These are phyloP conservation scores for Pichia sp. DNA, from an alignment of 1,139 yeast species.

Conservation along the genomic window DNA sequence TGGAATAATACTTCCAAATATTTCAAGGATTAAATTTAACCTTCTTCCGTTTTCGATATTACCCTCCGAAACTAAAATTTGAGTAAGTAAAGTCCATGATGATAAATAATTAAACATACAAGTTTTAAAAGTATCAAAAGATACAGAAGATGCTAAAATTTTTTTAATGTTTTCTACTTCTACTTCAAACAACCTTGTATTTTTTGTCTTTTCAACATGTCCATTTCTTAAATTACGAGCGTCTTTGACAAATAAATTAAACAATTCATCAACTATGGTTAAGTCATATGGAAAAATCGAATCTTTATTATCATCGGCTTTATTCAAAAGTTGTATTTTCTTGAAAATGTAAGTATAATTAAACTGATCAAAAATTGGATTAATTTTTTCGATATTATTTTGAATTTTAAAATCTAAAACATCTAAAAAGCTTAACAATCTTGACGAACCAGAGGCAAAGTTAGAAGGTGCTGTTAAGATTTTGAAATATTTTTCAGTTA, in stretches of 20 bases:
- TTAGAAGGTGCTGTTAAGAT: constrained; percentile 45
- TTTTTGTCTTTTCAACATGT: constrained; percentile 12
- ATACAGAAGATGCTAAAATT: constrained; percentile 39
- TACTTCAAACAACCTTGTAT: constrained; percentile 12
- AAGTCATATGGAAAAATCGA: constrained; percentile 21
- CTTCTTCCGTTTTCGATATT: constrained; percentile 37
- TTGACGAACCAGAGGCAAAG: constrained; percentile 49
- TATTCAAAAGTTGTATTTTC: constrained; percentile 17
- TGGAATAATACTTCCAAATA: constrained; percentile 70
- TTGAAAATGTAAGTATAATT: constrained; percentile 31
- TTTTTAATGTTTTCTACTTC: constrained; percentile 25
- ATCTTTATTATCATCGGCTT: constrained; percentile 9
- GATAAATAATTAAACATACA: constrained; percentile 59
- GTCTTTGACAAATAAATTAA: constrained; percentile 22
- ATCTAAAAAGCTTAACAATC: constrained; percentile 62
- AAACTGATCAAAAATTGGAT: constrained; percentile 33
- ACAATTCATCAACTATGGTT: constrained; percentile 24
- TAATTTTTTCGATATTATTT: constrained; percentile 32
- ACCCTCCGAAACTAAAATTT: constrained; percentile 62
- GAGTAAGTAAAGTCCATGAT: constrained; percentile 79
- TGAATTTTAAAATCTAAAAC: constrained; percentile 51
- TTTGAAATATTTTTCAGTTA: constrained; percentile 48
- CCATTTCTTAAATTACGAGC: constrained; percentile 15
- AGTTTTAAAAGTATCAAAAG: constrained; percentile 41
- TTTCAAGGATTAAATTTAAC: constrained; percentile 63